Conservation (phyloP, 192 early-diverging fungal species). For the Coemansia sp. region DNA sequence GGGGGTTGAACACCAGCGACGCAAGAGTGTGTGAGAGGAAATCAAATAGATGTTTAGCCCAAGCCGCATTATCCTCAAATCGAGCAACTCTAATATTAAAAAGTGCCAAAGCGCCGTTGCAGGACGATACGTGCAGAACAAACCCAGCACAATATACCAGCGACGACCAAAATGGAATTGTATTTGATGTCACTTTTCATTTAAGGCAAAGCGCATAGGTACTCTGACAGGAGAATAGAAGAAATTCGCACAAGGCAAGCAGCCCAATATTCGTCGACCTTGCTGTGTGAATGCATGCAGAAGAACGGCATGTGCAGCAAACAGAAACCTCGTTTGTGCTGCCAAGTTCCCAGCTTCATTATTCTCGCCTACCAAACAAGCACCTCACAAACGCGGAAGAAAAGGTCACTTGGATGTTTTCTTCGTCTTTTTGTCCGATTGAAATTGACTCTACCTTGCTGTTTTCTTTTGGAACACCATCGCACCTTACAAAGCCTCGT, state of each 20-base stretch:
- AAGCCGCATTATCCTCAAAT: background rate
- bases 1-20: background rate
- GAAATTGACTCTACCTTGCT: background rate
- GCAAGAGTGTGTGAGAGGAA: background rate
- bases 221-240: background rate
- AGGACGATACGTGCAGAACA: background rate
- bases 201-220: slow-evolving; percentile 4
- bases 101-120: background rate
- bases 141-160: background rate
- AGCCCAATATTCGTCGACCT: background rate
- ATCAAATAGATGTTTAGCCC: background rate
- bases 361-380: background rate
- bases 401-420: too few species aligned
- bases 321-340: background rate
- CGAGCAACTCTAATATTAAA: slow-evolving; percentile 1
- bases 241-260: too few species aligned
- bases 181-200: slow-evolving; percentile 8
- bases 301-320: slow-evolving; percentile 5
- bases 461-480: background rate
- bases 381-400: background rate
- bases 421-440: background rate
- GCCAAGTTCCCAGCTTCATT: slow-evolving; percentile 14
- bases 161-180: background rate
- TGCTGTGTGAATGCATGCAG: slow-evolving; percentile 16
- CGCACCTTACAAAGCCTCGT: background rate